Conservation (phyloP, 148 eudicot genomes). For the Cornus florida region DNA sequence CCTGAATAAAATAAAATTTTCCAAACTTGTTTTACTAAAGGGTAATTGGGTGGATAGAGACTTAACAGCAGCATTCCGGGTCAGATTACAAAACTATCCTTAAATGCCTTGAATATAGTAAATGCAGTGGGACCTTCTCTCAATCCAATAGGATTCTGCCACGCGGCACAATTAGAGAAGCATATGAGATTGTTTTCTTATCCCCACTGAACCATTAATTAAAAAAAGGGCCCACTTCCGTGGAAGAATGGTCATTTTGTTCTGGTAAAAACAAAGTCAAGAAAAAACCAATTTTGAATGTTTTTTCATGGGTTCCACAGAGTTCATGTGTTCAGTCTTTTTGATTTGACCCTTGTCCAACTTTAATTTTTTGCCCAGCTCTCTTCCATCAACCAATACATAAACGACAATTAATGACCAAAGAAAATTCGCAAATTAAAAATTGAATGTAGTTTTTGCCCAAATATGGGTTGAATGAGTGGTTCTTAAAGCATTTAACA, state of each 20-base stretch:
- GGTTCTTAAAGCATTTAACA: background rate
- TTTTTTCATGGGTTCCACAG: background rate
- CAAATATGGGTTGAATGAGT: background rate
- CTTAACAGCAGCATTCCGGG: no score
- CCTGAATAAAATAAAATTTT: no score
- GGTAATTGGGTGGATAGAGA: no score
- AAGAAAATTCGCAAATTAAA: background rate
- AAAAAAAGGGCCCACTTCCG: background rate
- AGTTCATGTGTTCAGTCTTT: background rate
- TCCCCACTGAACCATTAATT: background rate
- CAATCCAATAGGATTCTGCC: background rate
- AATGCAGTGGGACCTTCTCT: background rate
- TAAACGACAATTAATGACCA: background rate
- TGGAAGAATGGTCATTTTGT: background rate
- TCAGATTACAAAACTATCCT: no score
- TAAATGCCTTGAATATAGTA: background rate
- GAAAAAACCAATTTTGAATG: background rate
- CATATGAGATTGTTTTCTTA: background rate
- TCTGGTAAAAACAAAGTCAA: background rate
- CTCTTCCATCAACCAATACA: background rate
- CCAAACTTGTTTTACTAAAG: no score
- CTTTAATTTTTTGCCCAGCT: background rate
- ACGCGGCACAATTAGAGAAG: no score
- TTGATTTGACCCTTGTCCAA: background rate
- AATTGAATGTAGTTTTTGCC: background rate